A percentile compares a stretch with the other conserved stretches of the same genome.
These are phyloP conservation scores for Pythium dissimile DNA, from an alignment of 352 stramenopile genomes.

Conservation along the genomic window DNA sequence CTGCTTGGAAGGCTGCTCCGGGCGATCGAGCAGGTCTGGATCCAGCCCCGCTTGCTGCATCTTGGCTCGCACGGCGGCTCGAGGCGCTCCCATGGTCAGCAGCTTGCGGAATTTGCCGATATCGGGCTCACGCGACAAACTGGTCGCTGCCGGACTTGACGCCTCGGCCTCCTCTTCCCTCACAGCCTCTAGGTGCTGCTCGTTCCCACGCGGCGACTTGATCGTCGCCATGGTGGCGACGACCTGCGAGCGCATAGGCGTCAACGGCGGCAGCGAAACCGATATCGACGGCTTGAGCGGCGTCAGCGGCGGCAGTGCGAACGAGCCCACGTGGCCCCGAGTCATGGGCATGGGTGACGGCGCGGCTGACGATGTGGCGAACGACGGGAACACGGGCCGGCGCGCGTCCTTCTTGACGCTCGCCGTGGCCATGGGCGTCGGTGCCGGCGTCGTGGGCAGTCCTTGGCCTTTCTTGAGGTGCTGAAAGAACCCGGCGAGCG, in stretches of 20 bases:
- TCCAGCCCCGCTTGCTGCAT: slow-evolving; percentile 27
- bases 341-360: slow-evolving; percentile 25
- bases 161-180: slow-evolving; percentile 22
- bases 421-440: slow-evolving; percentile 61
- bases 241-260: slow-evolving; percentile 13
- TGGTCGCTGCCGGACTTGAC: background rate
- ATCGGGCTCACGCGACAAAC: background rate
- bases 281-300: slow-evolving; percentile 17
- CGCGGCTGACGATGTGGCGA: slow-evolving; percentile 16
- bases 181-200: slow-evolving; percentile 20
- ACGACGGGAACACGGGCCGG: slow-evolving; percentile 53
- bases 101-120: slow-evolving; percentile 27
- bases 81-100: slow-evolving; percentile 19
- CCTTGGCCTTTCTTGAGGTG: slow-evolving; percentile 56
- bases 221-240: slow-evolving; percentile 2
- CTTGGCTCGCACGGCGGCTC: slow-evolving; percentile 21
- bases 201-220: slow-evolving; percentile 6
- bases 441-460: slow-evolving; percentile 53
- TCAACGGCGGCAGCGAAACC: slow-evolving; percentile 19
- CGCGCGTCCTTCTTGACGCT: slow-evolving; percentile 72
- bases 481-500: slow-evolving; percentile 62
- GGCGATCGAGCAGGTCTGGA: slow-evolving; percentile 16
- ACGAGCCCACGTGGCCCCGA: background rate
- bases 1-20: background rate
- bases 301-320: slow-evolving; percentile 13